phyloP scores from a whole-genome alignment of 306 rosid species.

The Lathyrus sativus region DNA sequence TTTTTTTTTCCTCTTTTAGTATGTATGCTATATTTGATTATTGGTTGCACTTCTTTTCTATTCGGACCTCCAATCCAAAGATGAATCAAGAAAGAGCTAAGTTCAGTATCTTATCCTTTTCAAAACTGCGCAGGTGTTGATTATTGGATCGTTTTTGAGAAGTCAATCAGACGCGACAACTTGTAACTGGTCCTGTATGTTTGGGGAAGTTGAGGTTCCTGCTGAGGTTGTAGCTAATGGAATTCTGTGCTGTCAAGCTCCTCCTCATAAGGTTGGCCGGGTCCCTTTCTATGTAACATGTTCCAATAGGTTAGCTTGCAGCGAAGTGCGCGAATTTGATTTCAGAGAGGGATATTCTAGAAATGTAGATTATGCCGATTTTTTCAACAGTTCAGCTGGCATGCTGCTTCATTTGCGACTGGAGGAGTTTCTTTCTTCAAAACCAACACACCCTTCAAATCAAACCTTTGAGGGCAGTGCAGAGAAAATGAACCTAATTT shows the following conservation, averaged over 20 bases:
- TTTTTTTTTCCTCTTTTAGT: background rate
- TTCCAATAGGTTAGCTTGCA: slow-evolving; percentile 89
- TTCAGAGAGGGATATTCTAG: slow-evolving; percentile 55
- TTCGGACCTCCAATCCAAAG: slow-evolving; percentile 14
- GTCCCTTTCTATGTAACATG: slow-evolving; percentile 88
- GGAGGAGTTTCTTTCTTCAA: slow-evolving; percentile 57
- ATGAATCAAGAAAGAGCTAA: slow-evolving; percentile 24
- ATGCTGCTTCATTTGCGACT: slow-evolving; percentile 53
- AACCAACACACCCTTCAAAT: slow-evolving; percentile 48
- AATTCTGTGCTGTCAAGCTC: slow-evolving; percentile 77
- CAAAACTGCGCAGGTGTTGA: slow-evolving; percentile 60
- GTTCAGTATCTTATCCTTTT: slow-evolving; percentile 26
- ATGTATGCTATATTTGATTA: slow-evolving; percentile 19
- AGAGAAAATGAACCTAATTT: slow-evolving; percentile 54
- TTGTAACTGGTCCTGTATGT: slow-evolving; percentile 85
- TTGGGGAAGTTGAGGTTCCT: slow-evolving; percentile 91
- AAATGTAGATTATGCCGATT: slow-evolving; percentile 49
- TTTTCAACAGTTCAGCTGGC: slow-evolving; percentile 48
- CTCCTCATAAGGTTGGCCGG: slow-evolving; percentile 62
- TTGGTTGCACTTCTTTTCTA: slow-evolving; percentile 13
- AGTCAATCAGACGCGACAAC: slow-evolving; percentile 47
- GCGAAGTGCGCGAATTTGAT: slow-evolving; percentile 88
- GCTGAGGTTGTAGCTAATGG: slow-evolving; percentile 78
- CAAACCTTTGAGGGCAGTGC: slow-evolving; percentile 41
- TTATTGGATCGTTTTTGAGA: slow-evolving; percentile 70